A percentile compares a stretch with the other conserved stretches of the same genome.
Conservation (phyloP, 164 flowering plant genomes). For the Umbilicus rupestris region DNA sequence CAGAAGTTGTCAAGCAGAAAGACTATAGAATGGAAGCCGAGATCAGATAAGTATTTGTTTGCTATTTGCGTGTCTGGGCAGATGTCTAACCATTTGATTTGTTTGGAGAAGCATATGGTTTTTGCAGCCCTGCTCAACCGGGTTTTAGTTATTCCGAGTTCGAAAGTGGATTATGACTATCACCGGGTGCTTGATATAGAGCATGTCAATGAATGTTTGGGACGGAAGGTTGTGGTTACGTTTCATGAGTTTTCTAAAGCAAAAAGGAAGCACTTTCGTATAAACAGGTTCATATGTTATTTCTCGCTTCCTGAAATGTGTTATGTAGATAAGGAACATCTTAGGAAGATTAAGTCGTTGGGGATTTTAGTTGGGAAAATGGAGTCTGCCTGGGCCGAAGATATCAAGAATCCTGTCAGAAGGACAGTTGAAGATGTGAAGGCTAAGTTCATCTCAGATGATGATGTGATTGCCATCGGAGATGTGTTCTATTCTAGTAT, state of each 20-base stretch:
- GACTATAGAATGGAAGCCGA: conserved; percentile 84
- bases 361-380: conserved; percentile 67
- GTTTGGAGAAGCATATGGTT: conserved; percentile 94
- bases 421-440: conserved; percentile 48
- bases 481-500: conserved; percentile 88
- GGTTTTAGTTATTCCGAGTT: conserved; percentile 68
- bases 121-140: conserved; percentile 83
- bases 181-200: conserved; percentile 64
- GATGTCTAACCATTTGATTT: conserved; percentile 95
- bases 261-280: conserved; percentile 48
- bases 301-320: conserved; percentile 65
- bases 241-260: conserved; percentile 63
- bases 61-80: conserved; percentile 90
- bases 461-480: conserved; percentile 81
- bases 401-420: conserved; percentile 56
- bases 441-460: conserved; percentile 51
- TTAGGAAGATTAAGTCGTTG: conserved; percentile 55
- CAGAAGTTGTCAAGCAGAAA: conserved; percentile 25
- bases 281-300: conserved; percentile 70
- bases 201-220: conserved; percentile 68
- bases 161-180: conserved; percentile 71
- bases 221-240: conserved; percentile 57
- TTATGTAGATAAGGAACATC: conserved; percentile 70
- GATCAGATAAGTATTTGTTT: conserved; percentile 48
- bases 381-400: conserved; percentile 72